Base-by-base conservation (phyloP, 768 basidiomycete species). In the Hemileccinum impolitum region DNA sequence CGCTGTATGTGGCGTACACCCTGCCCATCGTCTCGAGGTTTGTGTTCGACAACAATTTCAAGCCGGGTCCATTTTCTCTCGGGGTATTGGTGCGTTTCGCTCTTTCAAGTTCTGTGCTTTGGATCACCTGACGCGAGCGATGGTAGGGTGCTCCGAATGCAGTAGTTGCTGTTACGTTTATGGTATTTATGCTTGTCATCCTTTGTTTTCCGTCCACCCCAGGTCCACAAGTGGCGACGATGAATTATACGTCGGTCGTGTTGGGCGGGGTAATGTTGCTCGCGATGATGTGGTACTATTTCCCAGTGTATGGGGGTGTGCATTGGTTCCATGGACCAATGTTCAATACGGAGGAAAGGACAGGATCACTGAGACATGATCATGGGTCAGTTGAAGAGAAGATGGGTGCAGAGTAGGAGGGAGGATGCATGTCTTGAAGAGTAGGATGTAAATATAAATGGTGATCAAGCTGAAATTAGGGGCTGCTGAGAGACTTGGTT, bases 181-280 rank as follows among this genome's bases (percentile, higher is more conserved):
- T 90, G 88, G 14, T 59, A 1, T 79, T 87, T 60, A 79, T 84
- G 74, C 66, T 71, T 40, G 55, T 84, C 47, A 73, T 85, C 1
- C 77, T 84, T 58, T 68, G 79, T 52, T 87, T 87, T 75, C 85
- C 82, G 12, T 62, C 74, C 11, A 72, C 71, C n/a, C 77, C 77
- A 1, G 55, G 61, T 6, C 71, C 82, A 0, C 60, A 62, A 15
- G 68, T 67, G 1, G 63, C 70, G 12, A 67, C 70, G 39, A 87
- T 90, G 86, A 89, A 89, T 62, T 89, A 89, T 55, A 75, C 80
- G 0, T 71, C 82, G 25, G 79, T 84, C 19, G 84, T 90, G 3
- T 68, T 81, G 8, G 80, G 79, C 0, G 83, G 80, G 2, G 74
- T 80, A 3, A 64, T 86, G 48, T 35, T 73, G 6, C 72, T 88